phyloP scores from a whole-genome alignment of 306 rosid species.

The Adenanthera pavonina region DNA sequence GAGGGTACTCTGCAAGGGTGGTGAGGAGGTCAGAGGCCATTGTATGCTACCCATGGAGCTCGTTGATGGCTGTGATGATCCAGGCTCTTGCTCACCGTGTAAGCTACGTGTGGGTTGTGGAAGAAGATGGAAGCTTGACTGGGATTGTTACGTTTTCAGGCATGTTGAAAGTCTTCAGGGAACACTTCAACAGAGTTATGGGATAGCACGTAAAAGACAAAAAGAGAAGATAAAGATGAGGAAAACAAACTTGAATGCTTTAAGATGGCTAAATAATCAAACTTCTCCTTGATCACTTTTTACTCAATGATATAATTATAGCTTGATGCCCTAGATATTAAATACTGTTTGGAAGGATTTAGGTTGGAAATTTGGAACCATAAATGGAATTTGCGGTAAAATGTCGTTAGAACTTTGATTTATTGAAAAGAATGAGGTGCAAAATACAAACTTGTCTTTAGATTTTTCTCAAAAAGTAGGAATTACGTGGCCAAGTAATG shows the following conservation, averaged over 20 bases:
- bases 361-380: not conserved
- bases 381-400: not conserved
- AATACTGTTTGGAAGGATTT: not conserved
- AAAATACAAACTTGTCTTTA: too few species aligned
- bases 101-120: conserved; percentile 83
- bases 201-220: not conserved
- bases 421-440: too few species aligned
- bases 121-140: conserved; percentile 68
- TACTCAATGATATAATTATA: not conserved
- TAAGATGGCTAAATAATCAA: not conserved
- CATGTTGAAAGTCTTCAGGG: conserved; percentile 76
- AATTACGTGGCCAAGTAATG: too few species aligned
- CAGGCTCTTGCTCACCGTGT: conserved; percentile 84
- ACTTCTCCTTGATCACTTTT: not conserved
- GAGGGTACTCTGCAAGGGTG: conserved; percentile 60
- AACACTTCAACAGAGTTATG: conserved; percentile 55
- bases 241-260: not conserved
- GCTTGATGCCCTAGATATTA: too few species aligned
- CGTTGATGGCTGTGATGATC: conserved; percentile 88
- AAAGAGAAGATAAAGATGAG: not conserved
- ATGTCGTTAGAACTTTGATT: too few species aligned
- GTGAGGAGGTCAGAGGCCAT: conserved; percentile 72
- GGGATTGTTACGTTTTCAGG: conserved; percentile 72
- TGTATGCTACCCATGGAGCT: conserved; percentile 80
- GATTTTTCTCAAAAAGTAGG: too few species aligned